A percentile compares a stretch with the other conserved stretches of the same genome.
Evolutionary conservation across 1,139 yeast species (phyloP).

Genomic region (Casaregolazyma suthepensis): DNA sequence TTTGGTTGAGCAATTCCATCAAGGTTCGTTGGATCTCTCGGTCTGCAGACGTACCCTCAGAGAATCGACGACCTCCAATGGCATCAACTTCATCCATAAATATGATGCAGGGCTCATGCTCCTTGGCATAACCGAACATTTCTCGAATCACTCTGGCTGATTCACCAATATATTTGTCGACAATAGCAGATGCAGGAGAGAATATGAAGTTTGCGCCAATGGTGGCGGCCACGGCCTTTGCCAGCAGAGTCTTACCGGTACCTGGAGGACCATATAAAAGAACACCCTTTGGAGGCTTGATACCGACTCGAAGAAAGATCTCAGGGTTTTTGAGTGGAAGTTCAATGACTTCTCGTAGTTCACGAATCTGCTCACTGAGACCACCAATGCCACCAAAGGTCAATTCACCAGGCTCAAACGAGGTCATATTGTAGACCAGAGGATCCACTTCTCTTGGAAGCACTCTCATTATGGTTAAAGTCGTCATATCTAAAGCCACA

Average conservation of each 20-base stretch:
- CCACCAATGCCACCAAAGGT: conserved; percentile 98
- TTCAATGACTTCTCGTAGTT: conserved; percentile 95
- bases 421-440: conserved; percentile 95
- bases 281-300: conserved; percentile 97
- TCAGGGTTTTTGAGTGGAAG: conserved; percentile 97
- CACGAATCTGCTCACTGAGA: conserved; percentile 89
- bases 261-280: conserved; percentile 98
- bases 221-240: conserved; percentile 98
- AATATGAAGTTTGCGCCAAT: conserved; percentile 97
- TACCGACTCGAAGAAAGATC: conserved; percentile 90
- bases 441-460: conserved; percentile 99
- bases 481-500: conserved; percentile 96
- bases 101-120: conserved; percentile 97
- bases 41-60: conserved; percentile 98
- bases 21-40: conserved; percentile 98
- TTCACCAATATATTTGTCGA: conserved; percentile 97
- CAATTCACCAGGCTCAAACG: conserved; percentile 94
- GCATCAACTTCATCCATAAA: conserved; percentile 99
- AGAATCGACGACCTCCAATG: conserved; percentile 96
- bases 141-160: conserved; percentile 95
- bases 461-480: conserved; percentile 94
- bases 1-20: conserved; percentile 95
- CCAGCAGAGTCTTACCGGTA: conserved; percentile 92
- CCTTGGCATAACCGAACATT: conserved; percentile 97
- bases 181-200: conserved; percentile 97